A percentile compares a stretch with the other conserved stretches of the same genome.
phyloP scores from a whole-genome alignment of 495 filamentous ascomycete species.

The Emericellopsis terricola region DNA sequence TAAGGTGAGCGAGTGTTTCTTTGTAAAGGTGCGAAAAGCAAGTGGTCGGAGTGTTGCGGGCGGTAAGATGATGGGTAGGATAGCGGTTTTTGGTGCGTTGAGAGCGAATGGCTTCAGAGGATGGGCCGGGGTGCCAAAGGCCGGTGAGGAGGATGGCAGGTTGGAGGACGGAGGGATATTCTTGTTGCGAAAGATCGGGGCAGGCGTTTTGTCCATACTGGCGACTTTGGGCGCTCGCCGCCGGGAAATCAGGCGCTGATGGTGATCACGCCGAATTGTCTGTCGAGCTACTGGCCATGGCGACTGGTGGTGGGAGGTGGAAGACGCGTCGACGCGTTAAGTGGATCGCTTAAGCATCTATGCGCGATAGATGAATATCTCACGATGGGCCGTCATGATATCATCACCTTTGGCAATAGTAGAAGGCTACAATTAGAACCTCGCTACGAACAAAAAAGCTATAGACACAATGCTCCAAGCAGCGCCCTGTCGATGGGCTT shows the following conservation, averaged over 20 bases:
- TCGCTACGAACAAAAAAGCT: constrained; percentile 4
- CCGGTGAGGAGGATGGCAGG: constrained; percentile 77
- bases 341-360: constrained; percentile 1
- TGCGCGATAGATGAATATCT: neutral
- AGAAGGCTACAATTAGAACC: constrained; percentile 8
- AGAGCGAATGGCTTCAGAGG: constrained; percentile 42
- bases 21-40: constrained; percentile 90
- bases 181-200: constrained; percentile 9
- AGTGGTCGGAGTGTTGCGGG: constrained; percentile 74
- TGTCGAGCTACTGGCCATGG: no score
- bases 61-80: constrained; percentile 76
- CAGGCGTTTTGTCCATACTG: constrained; percentile 1
- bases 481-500: neutral
- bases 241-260: neutral
- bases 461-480: no score
- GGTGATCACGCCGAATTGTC: no score
- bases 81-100: constrained; percentile 43
- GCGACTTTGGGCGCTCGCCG: neutral
- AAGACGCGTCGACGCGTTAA: constrained; percentile 4
- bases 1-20: constrained; percentile 90
- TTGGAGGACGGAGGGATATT: constrained; percentile 21
- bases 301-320: no score
- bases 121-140: constrained; percentile 67
- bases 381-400: neutral
- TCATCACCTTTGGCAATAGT: constrained; percentile 1